A percentile compares a stretch with the other conserved stretches of the same genome.
phyloP scores from a whole-genome alignment of 2,329 filamentous ascomycete genomes.

The Exserohilum turcica region DNA sequence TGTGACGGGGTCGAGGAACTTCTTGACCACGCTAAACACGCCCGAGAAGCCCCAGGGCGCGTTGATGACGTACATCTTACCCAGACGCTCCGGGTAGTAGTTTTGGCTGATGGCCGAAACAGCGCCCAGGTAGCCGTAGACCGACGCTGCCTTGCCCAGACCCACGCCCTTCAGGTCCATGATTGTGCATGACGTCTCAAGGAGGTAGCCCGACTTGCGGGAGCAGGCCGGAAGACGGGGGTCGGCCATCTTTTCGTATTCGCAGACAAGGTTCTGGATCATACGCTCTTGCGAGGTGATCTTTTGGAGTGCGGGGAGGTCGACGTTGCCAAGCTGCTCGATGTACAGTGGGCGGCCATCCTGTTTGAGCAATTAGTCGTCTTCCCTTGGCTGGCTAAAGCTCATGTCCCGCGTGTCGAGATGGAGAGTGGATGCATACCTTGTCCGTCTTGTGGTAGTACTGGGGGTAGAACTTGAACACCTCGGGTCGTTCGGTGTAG shows the following conservation, averaged over 20 bases:
- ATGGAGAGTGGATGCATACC: conserved; percentile 44
- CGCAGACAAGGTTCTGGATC: conserved; percentile 92
- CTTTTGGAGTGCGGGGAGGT: conserved; percentile 87
- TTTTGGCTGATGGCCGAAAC: conserved; percentile 93
- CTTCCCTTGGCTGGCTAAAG: neutral
- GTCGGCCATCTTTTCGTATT: conserved; percentile 96
- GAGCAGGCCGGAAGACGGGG: conserved; percentile 94
- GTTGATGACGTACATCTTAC: conserved; percentile 97
- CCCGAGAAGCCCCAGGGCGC: conserved; percentile 90
- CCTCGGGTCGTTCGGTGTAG: conserved; percentile 80
- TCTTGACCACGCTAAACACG: conserved; percentile 85
- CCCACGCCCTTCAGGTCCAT: conserved; percentile 97
- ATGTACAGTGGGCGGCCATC: conserved; percentile 98
- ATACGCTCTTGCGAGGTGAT: conserved; percentile 93
- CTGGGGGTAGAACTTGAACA: conserved; percentile 93
- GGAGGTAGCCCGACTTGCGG: conserved; percentile 83
- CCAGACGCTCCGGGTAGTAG: conserved; percentile 97
- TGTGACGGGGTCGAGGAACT: conserved; percentile 95
- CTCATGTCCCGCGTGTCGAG: neutral
- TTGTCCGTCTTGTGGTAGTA: conserved; percentile 99
- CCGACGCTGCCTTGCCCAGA: conserved; percentile 76
- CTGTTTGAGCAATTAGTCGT: conserved; percentile 53
- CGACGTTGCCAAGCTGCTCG: conserved; percentile 91
- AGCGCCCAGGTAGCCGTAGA: conserved; percentile 85
- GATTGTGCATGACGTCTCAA: conserved; percentile 98